Conservation (phyloP, 2,329 filamentous ascomycete genomes). For the Dothiorella sarmentorum region DNA sequence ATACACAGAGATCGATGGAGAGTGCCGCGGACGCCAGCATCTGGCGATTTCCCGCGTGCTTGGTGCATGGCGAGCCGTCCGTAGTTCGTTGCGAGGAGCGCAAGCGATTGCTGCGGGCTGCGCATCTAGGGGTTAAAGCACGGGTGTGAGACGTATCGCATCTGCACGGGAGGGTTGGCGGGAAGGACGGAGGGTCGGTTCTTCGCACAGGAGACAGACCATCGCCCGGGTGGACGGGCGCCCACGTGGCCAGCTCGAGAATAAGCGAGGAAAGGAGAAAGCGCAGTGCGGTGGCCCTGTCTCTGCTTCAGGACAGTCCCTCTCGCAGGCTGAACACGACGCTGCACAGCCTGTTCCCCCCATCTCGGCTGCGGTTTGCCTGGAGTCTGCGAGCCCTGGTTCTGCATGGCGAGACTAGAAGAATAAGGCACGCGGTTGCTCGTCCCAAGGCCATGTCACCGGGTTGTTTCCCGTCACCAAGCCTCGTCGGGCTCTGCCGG, state of each 20-base stretch:
- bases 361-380: background rate
- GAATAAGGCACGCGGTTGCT: slow-evolving; percentile 10
- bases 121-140: background rate
- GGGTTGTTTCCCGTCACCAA: slow-evolving; percentile 27
- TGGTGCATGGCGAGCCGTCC: slow-evolving; percentile 1
- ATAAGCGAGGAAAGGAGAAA: slow-evolving; percentile 14
- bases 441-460: slow-evolving; percentile 34
- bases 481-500: slow-evolving; percentile 25
- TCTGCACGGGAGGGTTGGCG: background rate
- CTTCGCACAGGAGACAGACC: background rate
- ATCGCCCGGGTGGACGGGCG: slow-evolving; percentile 3
- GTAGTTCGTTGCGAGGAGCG: background rate
- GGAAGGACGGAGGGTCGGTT: slow-evolving; percentile 4
- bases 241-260: slow-evolving; percentile 12
- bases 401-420: background rate
- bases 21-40: background rate
- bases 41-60: background rate
- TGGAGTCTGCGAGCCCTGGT: background rate
- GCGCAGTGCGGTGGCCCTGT: background rate
- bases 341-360: slow-evolving; percentile 1
- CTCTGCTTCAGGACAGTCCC: background rate
- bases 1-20: background rate
- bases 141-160: slow-evolving; percentile 4
- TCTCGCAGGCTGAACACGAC: background rate
- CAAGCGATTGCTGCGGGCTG: background rate